Conservation (phyloP, 2,329 filamentous ascomycete genomes). For the Trichoderma oligosporum region DNA sequence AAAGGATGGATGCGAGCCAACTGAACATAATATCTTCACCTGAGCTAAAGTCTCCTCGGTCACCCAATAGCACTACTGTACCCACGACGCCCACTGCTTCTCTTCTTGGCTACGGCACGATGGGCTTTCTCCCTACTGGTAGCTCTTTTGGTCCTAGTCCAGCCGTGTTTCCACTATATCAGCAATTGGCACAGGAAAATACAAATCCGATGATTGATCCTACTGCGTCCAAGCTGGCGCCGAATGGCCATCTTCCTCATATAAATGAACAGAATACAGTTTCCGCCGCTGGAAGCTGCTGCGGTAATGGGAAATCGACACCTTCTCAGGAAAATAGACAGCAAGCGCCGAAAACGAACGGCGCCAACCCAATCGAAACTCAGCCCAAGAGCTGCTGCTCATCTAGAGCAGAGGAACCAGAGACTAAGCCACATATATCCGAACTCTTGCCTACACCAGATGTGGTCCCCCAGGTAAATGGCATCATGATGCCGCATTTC, state of each 20-base stretch:
- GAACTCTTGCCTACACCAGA: conserved; percentile 24
- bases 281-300: conserved; percentile 22
- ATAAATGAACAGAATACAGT: conserved; percentile 22
- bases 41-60: conserved; percentile 26
- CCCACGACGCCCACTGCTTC: conserved; percentile 24
- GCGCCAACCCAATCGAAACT: conserved; percentile 22
- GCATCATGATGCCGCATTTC: conserved; percentile 36
- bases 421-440: conserved; percentile 21
- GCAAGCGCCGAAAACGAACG: conserved; percentile 22
- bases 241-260: conserved; percentile 24
- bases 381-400: conserved; percentile 33
- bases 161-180: conserved; percentile 34
- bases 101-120: conserved; percentile 27
- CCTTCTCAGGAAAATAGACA: conserved; percentile 6
- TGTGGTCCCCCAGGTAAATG: conserved; percentile 25
- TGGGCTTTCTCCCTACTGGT: conserved; percentile 30
- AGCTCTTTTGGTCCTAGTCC: conserved; percentile 24
- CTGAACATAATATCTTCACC: conserved; percentile 45
- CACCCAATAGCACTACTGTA: conserved; percentile 23
- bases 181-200: conserved; percentile 29
- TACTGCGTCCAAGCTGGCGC: conserved; percentile 20
- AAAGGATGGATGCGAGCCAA: conserved; percentile 51
- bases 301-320: conserved; percentile 23
- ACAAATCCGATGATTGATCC: conserved; percentile 25
- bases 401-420: conserved; percentile 24